Base-by-base conservation (phyloP, 495 filamentous ascomycete species). In the Penicillium egyptiacum region DNA sequence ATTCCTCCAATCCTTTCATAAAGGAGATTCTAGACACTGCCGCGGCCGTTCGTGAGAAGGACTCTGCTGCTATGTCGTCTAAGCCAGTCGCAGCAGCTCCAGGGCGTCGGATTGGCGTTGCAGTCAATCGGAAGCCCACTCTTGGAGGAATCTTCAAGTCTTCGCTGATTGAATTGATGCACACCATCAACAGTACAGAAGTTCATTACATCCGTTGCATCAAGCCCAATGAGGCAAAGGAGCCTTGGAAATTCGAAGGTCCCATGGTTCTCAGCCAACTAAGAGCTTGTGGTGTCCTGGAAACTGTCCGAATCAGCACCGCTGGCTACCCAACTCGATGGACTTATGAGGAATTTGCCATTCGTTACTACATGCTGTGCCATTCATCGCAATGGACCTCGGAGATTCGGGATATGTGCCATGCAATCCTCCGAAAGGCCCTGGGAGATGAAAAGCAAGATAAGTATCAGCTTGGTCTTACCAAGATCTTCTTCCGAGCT, bases 181-280 rank as follows among this genome's bases (percentile, higher is more conserved):
- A 84, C 65, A 99, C 95, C 0, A 99, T 99, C 68, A 96, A 96
- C 66, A 91, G 86, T 55, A 99, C 94, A 9, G 93, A 99, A 63
- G 94, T 99, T 37, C 94, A 99, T 73, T 99, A 99, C 72, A 99
- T 99, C 64, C 89, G 94, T 56, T 99, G 94, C 72, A 99, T 99
- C 76, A 99, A 99, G 73, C 94, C 94, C 3, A 99, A 99, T 67
- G 94, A 99, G 74, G 90, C 87, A 57, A 99, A 99, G 73, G 90
- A 87, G 59, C 81, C 95, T 3, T 99, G 94, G 94, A 95, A 95
- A 59, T 99, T 98, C 59, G 95, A 99, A 72, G 94, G 94, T 0
- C 94, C 94, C 12, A 99, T 99, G 94, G 94, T 99, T 60, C 84
- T 99, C 48, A 96, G 90, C 73, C 94, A 99, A 70, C 79, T 99